Percentiles rank a stretch among this genome's conserved stretches.
phyloP scores from a whole-genome alignment of 2,329 filamentous ascomycete genomes.

The Fusarium cyanostomum region DNA sequence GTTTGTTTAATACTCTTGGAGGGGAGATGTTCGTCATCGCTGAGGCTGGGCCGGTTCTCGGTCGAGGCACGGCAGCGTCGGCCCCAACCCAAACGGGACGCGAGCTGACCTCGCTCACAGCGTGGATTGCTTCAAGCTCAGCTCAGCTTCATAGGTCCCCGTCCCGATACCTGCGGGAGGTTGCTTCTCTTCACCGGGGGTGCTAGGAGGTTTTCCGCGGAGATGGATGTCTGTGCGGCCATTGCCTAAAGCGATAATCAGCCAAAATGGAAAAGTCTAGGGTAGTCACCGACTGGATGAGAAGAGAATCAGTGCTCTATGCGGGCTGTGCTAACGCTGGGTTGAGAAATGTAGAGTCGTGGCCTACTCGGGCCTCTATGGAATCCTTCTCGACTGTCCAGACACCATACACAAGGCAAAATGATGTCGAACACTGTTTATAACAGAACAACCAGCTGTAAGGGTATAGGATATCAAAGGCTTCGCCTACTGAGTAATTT shows the following conservation, averaged over 20 bases:
- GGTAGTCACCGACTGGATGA: neutral
- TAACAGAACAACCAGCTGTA: too few species aligned
- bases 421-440: too few species aligned
- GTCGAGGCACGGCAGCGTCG: conserved; percentile 8
- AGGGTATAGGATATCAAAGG: too few species aligned
- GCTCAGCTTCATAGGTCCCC: neutral
- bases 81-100: neutral
- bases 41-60: conserved; percentile 7
- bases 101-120: neutral
- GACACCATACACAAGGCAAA: too few species aligned
- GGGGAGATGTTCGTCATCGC: conserved; percentile 16
- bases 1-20: conserved; percentile 10
- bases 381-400: too few species aligned
- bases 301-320: neutral
- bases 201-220: neutral
- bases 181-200: conserved; percentile 13
- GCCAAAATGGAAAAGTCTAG: conserved; percentile 10
- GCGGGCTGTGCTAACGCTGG: too few species aligned
- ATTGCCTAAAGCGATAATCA: conserved; percentile 17
- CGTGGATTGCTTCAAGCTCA: neutral
- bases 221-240: neutral
- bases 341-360: too few species aligned
- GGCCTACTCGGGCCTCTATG: too few species aligned
- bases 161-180: neutral
- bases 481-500: too few species aligned